Conservation (phyloP, 2,329 filamentous ascomycete species). For the Diaporthe sp. region DNA sequence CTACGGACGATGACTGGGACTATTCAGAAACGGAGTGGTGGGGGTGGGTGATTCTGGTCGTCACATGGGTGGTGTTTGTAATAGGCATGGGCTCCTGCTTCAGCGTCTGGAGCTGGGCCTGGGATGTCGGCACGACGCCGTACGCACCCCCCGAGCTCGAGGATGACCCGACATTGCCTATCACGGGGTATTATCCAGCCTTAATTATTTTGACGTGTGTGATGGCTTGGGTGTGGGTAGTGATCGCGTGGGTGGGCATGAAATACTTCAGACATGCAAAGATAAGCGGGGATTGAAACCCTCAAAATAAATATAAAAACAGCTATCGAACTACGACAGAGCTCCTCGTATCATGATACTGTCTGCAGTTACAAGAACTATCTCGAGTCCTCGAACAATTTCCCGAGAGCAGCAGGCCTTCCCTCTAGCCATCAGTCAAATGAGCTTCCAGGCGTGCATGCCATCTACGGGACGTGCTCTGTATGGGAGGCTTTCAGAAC, state of each 20-base stretch:
- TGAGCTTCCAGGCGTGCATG: not conserved
- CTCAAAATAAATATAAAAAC: not conserved
- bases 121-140: conserved; percentile 96
- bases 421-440: not conserved
- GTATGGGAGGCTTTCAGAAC: not conserved
- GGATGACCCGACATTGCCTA: conserved; percentile 93
- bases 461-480: no score
- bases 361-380: not conserved
- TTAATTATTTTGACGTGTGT: conserved; percentile 92
- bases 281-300: conserved; percentile 73
- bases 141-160: conserved; percentile 96
- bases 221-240: conserved; percentile 99
- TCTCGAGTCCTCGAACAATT: not conserved
- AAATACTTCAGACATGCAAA: conserved; percentile 99
- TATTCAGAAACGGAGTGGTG: conserved; percentile 97
- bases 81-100: conserved; percentile 96
- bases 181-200: conserved; percentile 96
- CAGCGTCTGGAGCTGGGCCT: conserved; percentile 98
- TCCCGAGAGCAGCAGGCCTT: not conserved
- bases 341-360: not conserved
- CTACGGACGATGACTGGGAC: conserved; percentile 77
- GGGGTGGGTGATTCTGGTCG: conserved; percentile 92
- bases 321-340: not conserved
- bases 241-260: conserved; percentile 98
- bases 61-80: conserved; percentile 97